Evolutionary conservation across 306 rosid genomes (phyloP), one percentile per base, ranked within the genome.

Genomic region (Abrus precatorius): DNA sequence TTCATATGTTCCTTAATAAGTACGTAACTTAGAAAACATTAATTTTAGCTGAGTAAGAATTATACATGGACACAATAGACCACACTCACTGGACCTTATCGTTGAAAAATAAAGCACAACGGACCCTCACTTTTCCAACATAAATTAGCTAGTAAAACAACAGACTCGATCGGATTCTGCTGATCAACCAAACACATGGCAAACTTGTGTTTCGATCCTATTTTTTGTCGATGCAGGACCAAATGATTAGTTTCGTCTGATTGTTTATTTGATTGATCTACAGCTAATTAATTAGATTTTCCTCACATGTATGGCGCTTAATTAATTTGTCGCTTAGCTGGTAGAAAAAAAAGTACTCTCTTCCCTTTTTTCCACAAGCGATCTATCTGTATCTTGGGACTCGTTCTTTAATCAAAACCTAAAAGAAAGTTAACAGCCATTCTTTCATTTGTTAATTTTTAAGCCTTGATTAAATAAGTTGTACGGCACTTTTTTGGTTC

Each of bases 311-410:
- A 56, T 38, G 41, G 40, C 9, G 63, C 69, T 49, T 76, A 30
- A 30, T 77, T 85, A 79, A 86, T 79, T 79, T 69, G 68, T 52
- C 41, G 5, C 7, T 43, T 82, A 57, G 88, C 86, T 69, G 88
- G 60, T 81, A 66, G 74, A 53, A 72, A 69, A 78, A 76, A 82
- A 40, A 20, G 76, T 48, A 54, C 70, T 59, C 72, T 50, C 32
- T 66, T 12, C 57, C 20, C 20, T 20, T 72, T 72, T 82, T 62
- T 76, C 68, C 77, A 85, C 75, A 44, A 84, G 72, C 65, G 11
- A 75, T 75, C 69, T 65, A 27, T 5, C 1, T 44, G 3, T 64
- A 73, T 64, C 77, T 40, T 30, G 68, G 83, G 76, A 74, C 82
- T 67, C 77, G 48, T 85, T 89, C 27, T 65, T 78, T 74, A 62